A percentile compares a stretch with the other conserved stretches of the same genome.
Evolutionary conservation across 495 filamentous ascomycete species (phyloP).

Genomic region (Hypomontagnella monticulosa): DNA sequence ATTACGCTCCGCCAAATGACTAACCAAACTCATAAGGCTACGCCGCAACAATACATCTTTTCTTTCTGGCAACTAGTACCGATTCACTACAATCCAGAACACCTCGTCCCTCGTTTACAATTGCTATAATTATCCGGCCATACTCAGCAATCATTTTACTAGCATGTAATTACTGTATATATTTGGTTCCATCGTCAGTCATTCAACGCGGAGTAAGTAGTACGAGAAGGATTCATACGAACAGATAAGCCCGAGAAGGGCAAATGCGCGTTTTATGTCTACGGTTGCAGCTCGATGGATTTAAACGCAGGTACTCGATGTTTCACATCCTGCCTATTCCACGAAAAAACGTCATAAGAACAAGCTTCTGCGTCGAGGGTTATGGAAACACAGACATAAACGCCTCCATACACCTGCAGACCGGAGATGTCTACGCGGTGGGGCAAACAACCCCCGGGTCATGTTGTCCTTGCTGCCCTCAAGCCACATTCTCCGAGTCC

Average conservation of each 20-base stretch:
- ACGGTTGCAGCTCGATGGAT: conserved; percentile 27
- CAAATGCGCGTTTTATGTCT: conserved; percentile 4
- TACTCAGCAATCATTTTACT: too few species aligned
- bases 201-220: conserved; percentile 15
- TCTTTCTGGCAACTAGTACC: not conserved
- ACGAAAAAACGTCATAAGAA: conserved; percentile 1
- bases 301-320: conserved; percentile 30
- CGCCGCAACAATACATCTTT: conserved; percentile 3
- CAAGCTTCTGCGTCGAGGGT: conserved; percentile 7
- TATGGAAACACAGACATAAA: conserved; percentile 4
- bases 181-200: conserved; percentile 13
- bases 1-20: not conserved
- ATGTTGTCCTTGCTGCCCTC: conserved; percentile 12
- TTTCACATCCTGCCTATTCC: conserved; percentile 24
- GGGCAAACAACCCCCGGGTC: conserved; percentile 7
- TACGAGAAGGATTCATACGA: conserved; percentile 28
- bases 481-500: conserved; percentile 13
- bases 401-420: not conserved
- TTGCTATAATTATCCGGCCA: conserved; percentile 22
- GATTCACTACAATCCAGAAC: not conserved
- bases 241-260: conserved; percentile 23
- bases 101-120: not conserved
- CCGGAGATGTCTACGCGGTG: conserved; percentile 11
- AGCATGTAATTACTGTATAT: conserved; percentile 4
- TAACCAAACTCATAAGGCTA: conserved; percentile 4